A percentile compares a stretch with the other conserved stretches of the same genome.
phyloP scores from a whole-genome alignment of 352 stramenopile species.

The Phytophthora sp. region DNA sequence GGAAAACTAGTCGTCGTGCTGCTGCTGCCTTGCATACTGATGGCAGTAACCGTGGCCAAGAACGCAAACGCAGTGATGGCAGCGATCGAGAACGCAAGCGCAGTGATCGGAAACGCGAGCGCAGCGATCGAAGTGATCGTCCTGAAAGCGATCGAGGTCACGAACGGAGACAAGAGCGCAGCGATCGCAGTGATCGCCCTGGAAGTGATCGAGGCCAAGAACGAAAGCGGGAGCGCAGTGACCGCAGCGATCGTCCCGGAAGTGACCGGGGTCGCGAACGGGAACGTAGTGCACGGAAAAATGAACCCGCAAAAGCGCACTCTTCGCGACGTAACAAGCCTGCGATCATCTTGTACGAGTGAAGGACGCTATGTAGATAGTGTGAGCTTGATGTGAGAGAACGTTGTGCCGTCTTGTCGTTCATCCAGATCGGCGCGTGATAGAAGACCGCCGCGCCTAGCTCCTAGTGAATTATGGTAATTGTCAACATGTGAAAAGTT shows the following conservation, averaged over 20 bases:
- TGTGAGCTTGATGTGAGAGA: slow-evolving; percentile 15
- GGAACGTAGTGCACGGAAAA: slow-evolving; percentile 16
- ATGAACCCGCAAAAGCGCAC: slow-evolving; percentile 19
- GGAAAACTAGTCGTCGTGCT: slow-evolving; percentile 20
- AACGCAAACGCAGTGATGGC: slow-evolving; percentile 10
- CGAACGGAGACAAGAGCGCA: not conserved
- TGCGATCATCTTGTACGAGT: slow-evolving; percentile 30
- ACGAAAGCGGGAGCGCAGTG: not conserved
- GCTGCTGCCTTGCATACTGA: slow-evolving; percentile 18
- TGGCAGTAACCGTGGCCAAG: not conserved
- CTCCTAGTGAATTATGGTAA: slow-evolving; percentile 34
- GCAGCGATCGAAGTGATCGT: slow-evolving; percentile 5
- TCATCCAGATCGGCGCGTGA: slow-evolving; percentile 26
- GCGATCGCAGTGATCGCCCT: not conserved
- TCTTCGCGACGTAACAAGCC: slow-evolving; percentile 23
- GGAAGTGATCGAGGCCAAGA: not conserved
- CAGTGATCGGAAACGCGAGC: slow-evolving; percentile 13
- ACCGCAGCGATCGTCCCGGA: not conserved
- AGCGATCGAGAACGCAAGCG: not conserved
- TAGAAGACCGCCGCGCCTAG: slow-evolving; percentile 23
- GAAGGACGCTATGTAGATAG: slow-evolving; percentile 14
- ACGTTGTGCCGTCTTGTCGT: slow-evolving; percentile 13
- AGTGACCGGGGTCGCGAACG: slow-evolving; percentile 19
- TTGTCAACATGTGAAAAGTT: slow-evolving; percentile 24
- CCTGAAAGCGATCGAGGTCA: no score